These are phyloP conservation scores for Picochlorum sp. DNA, from an alignment of 139 green algal species.

Conservation along the genomic window DNA sequence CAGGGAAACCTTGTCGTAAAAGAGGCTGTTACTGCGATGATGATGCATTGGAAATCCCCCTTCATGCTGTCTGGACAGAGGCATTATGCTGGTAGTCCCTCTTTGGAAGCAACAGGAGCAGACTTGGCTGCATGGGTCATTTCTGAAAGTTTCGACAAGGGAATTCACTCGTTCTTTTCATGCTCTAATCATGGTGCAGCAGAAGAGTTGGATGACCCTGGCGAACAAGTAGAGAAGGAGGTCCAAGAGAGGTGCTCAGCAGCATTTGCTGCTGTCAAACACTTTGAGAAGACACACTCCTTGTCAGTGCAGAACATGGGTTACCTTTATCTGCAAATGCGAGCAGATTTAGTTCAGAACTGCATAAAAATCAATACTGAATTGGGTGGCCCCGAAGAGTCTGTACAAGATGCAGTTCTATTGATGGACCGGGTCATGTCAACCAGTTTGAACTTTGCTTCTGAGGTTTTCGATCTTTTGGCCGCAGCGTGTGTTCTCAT, in stretches of 20 bases:
- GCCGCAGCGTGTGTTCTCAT: slow-evolving; percentile 37
- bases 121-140: slow-evolving; percentile 54
- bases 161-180: slow-evolving; percentile 63
- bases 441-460: slow-evolving; percentile 6
- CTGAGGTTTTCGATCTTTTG: slow-evolving; percentile 45
- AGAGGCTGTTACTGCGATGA: slow-evolving; percentile 64
- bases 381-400: slow-evolving; percentile 1
- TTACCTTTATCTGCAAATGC: slow-evolving; percentile 48
- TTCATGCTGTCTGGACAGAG: slow-evolving; percentile 46
- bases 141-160: slow-evolving; percentile 36
- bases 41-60: slow-evolving; percentile 58
- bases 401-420: slow-evolving; percentile 19
- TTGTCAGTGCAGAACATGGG: slow-evolving; percentile 61
- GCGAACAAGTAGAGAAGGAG: neutral
- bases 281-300: slow-evolving; percentile 33
- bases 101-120: slow-evolving; percentile 41
- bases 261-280: slow-evolving; percentile 26
- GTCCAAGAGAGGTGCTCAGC: slow-evolving; percentile 37
- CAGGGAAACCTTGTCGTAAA: slow-evolving; percentile 83
- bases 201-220: slow-evolving; percentile 9
- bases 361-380: slow-evolving; percentile 27
- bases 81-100: slow-evolving; percentile 33
- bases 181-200: slow-evolving; percentile 32
- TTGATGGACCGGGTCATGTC: slow-evolving; percentile 23
- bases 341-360: slow-evolving; percentile 39